Evolutionary conservation across 2,329 filamentous ascomycete species (phyloP), one percentile per base, ranked within the genome.

Genomic region (Aureobasidium pullulans): DNA sequence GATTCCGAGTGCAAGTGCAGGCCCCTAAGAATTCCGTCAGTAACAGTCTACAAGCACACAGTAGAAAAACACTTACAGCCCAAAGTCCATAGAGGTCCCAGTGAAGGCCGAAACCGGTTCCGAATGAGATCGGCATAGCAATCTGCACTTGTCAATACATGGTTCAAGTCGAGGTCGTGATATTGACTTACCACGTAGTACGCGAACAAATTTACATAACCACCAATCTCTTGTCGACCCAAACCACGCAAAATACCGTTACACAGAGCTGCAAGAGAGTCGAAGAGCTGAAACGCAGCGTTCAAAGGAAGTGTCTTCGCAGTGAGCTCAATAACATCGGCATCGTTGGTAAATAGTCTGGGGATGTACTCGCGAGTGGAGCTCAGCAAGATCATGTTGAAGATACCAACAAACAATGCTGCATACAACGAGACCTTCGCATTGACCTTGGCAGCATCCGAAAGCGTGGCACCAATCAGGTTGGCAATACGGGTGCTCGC

Each of bases 401-500:
- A 80, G 13, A 90, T 61, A 29, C 91, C 90, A n/a, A 96, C 82
- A 15, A 88, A 64, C 56, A 83, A 76, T 6, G 87, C 85, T 6
- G 81, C 83, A 2, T 78, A 78, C 64, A 94, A 80, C 7, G 84
- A 87, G 58, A 96, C 90, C 72, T 84, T 86, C 28, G 88, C 88
- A 1, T 87, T 87, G 2, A 83, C 87, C 69, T 86, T 89, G 15
- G 91, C 92, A 0, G 91, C 88, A 54, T 86, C 84, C 6, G 89
- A 84, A 10, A 96, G 80, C 1, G 87, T 88, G 0, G 92, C 91
- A 13, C 93, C 93, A 62, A 96, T 94, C 40, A 96, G 77, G 66
- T 96, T 96, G 28, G 91, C 93, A 13, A 96, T 84, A 0, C 93
- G 85, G 0, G 93, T 97, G 10, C 88, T 93, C 0, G 88, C 85